Evolutionary conservation across 2,329 filamentous ascomycete species (phyloP).

Genomic region (Aspergillus candidus): DNA sequence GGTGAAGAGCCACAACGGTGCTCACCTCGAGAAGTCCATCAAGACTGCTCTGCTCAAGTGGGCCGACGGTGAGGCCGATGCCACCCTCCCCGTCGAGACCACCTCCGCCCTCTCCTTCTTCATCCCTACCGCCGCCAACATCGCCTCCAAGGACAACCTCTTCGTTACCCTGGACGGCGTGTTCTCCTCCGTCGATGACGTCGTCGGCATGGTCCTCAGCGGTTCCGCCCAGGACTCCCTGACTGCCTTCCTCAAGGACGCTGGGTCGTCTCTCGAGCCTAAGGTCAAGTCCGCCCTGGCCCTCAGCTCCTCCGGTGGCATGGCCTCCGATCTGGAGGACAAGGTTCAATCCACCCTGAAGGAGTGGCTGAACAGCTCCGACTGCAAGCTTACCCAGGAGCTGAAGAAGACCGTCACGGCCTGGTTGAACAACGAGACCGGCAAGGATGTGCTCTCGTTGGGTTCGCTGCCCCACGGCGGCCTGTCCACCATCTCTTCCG

Average conservation of each 20-base stretch:
- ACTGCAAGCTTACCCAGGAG: slow-evolving; percentile 23
- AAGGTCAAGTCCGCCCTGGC: slow-evolving; percentile 28
- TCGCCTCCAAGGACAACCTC: slow-evolving; percentile 33
- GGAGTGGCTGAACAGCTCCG: slow-evolving; percentile 22
- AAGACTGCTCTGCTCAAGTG: slow-evolving; percentile 27
- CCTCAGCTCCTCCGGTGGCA: slow-evolving; percentile 30
- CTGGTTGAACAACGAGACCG: slow-evolving; percentile 28
- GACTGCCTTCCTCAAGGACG: slow-evolving; percentile 21
- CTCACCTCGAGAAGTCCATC: slow-evolving; percentile 21
- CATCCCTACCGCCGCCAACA: slow-evolving; percentile 27
- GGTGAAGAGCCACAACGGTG: slow-evolving; percentile 19
- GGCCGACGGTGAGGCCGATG: slow-evolving; percentile 24
- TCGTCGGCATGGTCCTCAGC: slow-evolving; percentile 27
- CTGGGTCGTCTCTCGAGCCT: slow-evolving; percentile 18
- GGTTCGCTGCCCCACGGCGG: slow-evolving; percentile 23
- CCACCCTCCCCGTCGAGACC: slow-evolving; percentile 21
- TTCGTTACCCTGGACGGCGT: slow-evolving; percentile 34
- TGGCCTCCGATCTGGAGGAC: slow-evolving; percentile 22
- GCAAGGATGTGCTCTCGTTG: slow-evolving; percentile 23
- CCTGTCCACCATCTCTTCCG: slow-evolving; percentile 28
- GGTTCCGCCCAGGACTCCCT: slow-evolving; percentile 25
- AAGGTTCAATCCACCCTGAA: slow-evolving; percentile 29
- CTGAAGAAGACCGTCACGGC: slow-evolving; percentile 27
- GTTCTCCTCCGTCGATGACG: slow-evolving; percentile 21
- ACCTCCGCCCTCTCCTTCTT: slow-evolving; percentile 29